Evolutionary conservation across 2,329 filamentous ascomycete species (phyloP).

Genomic region (Sordariomycetes sp.): DNA sequence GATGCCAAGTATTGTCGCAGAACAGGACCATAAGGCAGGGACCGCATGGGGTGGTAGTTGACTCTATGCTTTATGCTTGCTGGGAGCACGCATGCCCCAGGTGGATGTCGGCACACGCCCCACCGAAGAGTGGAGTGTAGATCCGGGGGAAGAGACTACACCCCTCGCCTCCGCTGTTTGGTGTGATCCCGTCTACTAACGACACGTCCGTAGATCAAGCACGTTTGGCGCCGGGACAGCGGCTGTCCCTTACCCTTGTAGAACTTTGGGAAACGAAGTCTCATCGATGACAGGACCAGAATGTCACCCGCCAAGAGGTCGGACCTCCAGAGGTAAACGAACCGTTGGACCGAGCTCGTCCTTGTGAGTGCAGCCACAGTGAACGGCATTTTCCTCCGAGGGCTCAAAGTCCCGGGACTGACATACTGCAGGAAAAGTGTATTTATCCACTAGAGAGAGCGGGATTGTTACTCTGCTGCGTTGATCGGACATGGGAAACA

Average conservation of each 20-base stretch:
- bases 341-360: background rate
- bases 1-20: slow-evolving; percentile 1
- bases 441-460: background rate
- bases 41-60: background rate
- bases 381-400: background rate
- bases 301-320: background rate
- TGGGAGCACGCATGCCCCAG: background rate
- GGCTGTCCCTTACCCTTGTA: background rate
- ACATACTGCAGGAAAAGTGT: background rate
- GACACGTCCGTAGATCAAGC: background rate
- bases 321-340: background rate
- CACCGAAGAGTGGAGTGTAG: background rate
- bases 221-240: background rate
- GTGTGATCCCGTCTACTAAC: background rate
- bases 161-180: background rate
- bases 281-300: background rate
- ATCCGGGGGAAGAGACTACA: background rate
- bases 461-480: background rate
- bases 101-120: background rate
- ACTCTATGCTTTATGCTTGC: background rate
- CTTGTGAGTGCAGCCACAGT: background rate
- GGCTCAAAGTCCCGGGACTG: background rate
- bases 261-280: background rate
- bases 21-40: background rate
- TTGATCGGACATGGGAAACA: background rate